Percentiles rank a stretch among this genome's conserved stretches.
These are phyloP conservation scores for Chaetomium olivaceum DNA, from an alignment of 2,329 filamentous ascomycete genomes.

Conservation along the genomic window DNA sequence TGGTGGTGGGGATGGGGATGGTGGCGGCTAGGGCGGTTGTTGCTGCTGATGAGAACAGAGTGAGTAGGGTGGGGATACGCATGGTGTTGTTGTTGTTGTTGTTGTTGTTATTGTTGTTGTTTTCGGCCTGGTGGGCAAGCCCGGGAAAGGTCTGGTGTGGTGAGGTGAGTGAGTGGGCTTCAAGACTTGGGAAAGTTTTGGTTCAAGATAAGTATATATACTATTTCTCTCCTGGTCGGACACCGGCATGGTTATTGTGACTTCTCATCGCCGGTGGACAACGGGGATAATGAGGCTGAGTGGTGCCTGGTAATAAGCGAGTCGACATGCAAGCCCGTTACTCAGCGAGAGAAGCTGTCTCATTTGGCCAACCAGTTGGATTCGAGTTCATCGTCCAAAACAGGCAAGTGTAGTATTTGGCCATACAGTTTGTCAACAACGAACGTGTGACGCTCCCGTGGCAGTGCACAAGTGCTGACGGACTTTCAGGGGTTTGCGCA, in stretches of 20 bases:
- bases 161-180: neutral
- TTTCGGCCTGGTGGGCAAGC: neutral
- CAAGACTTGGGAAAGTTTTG: neutral
- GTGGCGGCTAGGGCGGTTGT: neutral
- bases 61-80: neutral
- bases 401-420: neutral
- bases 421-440: neutral
- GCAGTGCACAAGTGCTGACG: neutral
- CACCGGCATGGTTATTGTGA: neutral
- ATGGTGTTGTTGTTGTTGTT: neutral
- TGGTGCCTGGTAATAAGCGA: neutral
- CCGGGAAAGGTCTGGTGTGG: neutral
- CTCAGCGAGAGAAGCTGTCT: neutral
- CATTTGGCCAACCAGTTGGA: neutral
- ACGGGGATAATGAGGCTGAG: neutral
- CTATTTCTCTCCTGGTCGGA: neutral
- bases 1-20: neutral
- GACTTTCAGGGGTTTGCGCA: neutral
- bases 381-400: neutral
- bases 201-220: neutral
- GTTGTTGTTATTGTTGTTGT: neutral
- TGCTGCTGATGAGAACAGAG: neutral
- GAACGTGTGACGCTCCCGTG: neutral
- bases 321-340: neutral
- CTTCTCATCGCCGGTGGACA: neutral